Percentiles rank a stretch among this genome's conserved stretches.
These are phyloP conservation scores for Yamadazyma atmosphaerica DNA, from an alignment of 1,139 yeast genomes.

Conservation along the genomic window DNA sequence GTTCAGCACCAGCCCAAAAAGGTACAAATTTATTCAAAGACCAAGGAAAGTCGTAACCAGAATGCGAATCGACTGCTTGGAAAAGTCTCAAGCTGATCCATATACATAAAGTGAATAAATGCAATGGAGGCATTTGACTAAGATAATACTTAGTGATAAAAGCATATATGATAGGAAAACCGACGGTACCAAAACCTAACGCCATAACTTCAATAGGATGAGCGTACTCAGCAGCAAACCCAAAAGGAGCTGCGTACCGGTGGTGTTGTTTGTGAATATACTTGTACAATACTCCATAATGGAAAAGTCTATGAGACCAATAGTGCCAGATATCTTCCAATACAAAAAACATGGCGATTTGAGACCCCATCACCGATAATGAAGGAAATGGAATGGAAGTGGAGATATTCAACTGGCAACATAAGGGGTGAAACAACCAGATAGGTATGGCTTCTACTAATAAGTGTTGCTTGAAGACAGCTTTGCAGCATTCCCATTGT, in stretches of 20 bases:
- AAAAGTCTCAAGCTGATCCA: slow-evolving; percentile 82
- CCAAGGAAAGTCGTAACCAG: slow-evolving; percentile 53
- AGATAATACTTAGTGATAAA: slow-evolving; percentile 28
- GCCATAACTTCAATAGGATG: slow-evolving; percentile 92
- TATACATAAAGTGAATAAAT: slow-evolving; percentile 75
- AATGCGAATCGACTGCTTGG: slow-evolving; percentile 51
- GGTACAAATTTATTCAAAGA: slow-evolving; percentile 46
- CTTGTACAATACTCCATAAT: slow-evolving; percentile 82
- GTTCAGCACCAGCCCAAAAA: slow-evolving; percentile 54
- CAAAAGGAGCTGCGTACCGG: slow-evolving; percentile 95
- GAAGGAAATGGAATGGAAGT: slow-evolving; percentile 84
- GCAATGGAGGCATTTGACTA: slow-evolving; percentile 68
- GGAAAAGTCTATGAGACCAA: slow-evolving; percentile 88
- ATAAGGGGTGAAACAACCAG: slow-evolving; percentile 92
- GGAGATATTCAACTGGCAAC: slow-evolving; percentile 72
- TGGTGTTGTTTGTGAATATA: slow-evolving; percentile 95
- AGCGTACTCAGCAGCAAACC: slow-evolving; percentile 94
- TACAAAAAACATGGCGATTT: slow-evolving; percentile 73
- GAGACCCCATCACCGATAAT: slow-evolving; percentile 54
- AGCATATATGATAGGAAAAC: slow-evolving; percentile 73
- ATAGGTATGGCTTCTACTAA: slow-evolving; percentile 93
- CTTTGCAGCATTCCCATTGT: slow-evolving; percentile 80
- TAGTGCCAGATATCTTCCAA: slow-evolving; percentile 96
- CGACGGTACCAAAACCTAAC: slow-evolving; percentile 92
- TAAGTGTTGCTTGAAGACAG: slow-evolving; percentile 81